Conservation (phyloP, 495 filamentous ascomycete species). For the Wilcoxina mikolae region DNA sequence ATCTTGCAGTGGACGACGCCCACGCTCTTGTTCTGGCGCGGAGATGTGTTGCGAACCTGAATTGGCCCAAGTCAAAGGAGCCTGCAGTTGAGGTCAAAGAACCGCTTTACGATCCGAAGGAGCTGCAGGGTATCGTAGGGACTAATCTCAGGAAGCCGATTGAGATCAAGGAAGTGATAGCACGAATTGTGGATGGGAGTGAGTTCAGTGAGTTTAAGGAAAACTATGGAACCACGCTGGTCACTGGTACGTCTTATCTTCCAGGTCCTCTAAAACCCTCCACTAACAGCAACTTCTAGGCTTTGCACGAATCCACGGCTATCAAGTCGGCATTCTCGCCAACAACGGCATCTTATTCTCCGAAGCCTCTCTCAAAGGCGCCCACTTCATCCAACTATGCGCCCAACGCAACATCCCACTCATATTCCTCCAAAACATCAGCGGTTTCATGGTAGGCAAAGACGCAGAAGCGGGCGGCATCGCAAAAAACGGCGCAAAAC, state of each 20-base stretch:
- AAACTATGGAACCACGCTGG: slow-evolving; percentile 75
- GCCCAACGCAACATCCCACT: slow-evolving; percentile 76
- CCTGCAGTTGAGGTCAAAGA: slow-evolving; percentile 37
- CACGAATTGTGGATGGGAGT: slow-evolving; percentile 81
- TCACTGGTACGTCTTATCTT: slow-evolving; percentile 44
- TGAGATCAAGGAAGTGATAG: slow-evolving; percentile 78
- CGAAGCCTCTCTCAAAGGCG: slow-evolving; percentile 76
- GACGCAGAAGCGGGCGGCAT: slow-evolving; percentile 91
- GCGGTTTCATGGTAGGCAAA: slow-evolving; percentile 91
- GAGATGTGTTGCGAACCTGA: slow-evolving; percentile 71
- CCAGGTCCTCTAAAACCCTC: slow-evolving; percentile 8
- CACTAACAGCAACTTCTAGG: slow-evolving; percentile 33
- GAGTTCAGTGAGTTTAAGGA: slow-evolving; percentile 90
- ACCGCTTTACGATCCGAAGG: slow-evolving; percentile 66
- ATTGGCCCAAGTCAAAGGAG: slow-evolving; percentile 46
- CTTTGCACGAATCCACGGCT: slow-evolving; percentile 79
- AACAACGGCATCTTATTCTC: slow-evolving; percentile 99
- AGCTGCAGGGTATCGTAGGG: slow-evolving; percentile 75
- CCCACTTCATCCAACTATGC: slow-evolving; percentile 98
- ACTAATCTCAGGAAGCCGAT: slow-evolving; percentile 76
- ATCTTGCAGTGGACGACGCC: slow-evolving; percentile 84
- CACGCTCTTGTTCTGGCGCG: slow-evolving; percentile 82
- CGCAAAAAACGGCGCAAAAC: slow-evolving; percentile 93
- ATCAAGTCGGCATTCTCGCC: slow-evolving; percentile 83
- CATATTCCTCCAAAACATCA: slow-evolving; percentile 92